Conservation (phyloP, 306 rosid genomes). For the Prunus kanzakura region DNA sequence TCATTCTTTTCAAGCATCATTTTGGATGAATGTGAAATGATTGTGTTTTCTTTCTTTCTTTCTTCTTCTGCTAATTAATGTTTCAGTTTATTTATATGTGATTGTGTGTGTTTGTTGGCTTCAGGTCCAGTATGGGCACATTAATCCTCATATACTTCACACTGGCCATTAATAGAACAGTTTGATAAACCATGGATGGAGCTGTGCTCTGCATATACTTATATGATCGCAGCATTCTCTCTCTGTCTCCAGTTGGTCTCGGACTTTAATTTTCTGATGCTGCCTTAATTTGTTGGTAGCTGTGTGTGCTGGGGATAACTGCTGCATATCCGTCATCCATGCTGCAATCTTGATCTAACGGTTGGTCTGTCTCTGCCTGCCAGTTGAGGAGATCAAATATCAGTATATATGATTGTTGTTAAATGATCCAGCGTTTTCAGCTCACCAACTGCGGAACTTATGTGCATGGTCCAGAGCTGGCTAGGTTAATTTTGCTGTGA, state of each 20-base stretch:
- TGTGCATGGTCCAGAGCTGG: not conserved
- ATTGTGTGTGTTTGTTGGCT: not conserved
- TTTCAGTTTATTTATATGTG: not conserved
- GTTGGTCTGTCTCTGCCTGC: not conserved
- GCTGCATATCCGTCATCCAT: not conserved
- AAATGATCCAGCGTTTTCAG: not conserved
- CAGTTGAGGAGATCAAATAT: not conserved
- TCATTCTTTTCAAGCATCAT: not conserved
- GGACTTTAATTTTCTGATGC: not conserved
- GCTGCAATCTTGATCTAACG: not conserved
- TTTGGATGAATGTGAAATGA: not conserved
- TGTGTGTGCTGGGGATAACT: slow-evolving; percentile 17
- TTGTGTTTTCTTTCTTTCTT: too few relatives aligned
- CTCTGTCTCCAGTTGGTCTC: not conserved
- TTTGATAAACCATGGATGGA: not conserved
- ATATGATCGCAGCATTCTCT: not conserved
- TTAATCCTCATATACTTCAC: slow-evolving; percentile 27
- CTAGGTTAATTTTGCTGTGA: not conserved
- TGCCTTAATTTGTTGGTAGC: slow-evolving; percentile 5
- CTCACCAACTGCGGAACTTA: not conserved
- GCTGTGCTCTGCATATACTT: not conserved
- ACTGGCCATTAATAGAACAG: slow-evolving; percentile 24
- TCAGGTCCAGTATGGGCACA: slow-evolving; percentile 28
- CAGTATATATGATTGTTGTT: not conserved
- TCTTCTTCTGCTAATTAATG: not conserved